Evolutionary conservation across 257 asterid genomes (phyloP).

Genomic region (Verbascum thapsus): DNA sequence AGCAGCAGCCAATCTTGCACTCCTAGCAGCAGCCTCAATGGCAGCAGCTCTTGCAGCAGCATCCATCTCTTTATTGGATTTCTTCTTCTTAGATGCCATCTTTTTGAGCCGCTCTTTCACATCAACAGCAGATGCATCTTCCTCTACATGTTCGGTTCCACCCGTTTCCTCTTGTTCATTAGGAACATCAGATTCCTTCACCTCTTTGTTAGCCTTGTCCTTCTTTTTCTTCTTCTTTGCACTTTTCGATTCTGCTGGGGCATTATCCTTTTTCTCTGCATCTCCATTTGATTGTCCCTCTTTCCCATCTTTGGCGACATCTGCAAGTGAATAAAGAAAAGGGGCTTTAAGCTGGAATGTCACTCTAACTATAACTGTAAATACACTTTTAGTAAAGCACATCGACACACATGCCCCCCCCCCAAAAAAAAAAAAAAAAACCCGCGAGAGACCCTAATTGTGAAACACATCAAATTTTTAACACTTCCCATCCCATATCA

Average conservation of each 20-base stretch:
- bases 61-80: conserved; percentile 84
- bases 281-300: conserved; percentile 47
- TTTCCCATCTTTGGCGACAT: conserved; percentile 48
- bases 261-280: conserved; percentile 58
- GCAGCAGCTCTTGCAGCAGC: conserved; percentile 88
- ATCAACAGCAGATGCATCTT: conserved; percentile 56
- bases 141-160: conserved; percentile 48
- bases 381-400: too few relatives aligned
- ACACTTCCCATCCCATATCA: too few relatives aligned
- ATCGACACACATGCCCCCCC: too few relatives aligned
- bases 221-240: conserved; percentile 93
- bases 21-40: conserved; percentile 92
- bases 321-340: conserved; percentile 32
- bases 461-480: too few relatives aligned
- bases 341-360: background rate
- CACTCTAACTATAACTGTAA: background rate
- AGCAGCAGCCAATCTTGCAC: conserved; percentile 81
- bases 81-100: conserved; percentile 83
- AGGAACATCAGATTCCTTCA: conserved; percentile 54
- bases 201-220: conserved; percentile 73
- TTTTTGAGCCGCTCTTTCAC: conserved; percentile 79
- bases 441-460: too few relatives aligned
- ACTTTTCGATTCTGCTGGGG: conserved; percentile 73
- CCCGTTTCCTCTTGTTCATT: conserved; percentile 47
- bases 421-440: too few relatives aligned